Conservation (phyloP, 345 rosid genomes). For the Camelina neglecta region DNA sequence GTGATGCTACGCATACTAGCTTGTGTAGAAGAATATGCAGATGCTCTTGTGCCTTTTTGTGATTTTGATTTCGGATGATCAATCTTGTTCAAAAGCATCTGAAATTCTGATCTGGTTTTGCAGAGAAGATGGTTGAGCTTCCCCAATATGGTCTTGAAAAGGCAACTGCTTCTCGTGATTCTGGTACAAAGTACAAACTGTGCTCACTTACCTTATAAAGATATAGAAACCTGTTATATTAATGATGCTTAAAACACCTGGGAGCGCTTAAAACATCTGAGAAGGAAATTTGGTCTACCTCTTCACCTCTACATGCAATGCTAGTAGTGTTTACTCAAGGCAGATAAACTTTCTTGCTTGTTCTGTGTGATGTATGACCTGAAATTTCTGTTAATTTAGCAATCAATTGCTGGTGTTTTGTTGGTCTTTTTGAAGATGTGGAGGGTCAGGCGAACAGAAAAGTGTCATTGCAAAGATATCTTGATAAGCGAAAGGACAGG, state of each 20-base stretch:
- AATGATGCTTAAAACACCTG: slow-evolving; percentile 9
- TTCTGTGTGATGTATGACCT: slow-evolving; percentile 17
- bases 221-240: neutral
- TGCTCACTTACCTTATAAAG: slow-evolving; percentile 10
- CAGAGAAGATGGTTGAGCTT: slow-evolving; percentile 40
- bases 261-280: slow-evolving; percentile 16
- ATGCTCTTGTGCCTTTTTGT: neutral
- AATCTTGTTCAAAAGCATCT: neutral
- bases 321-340: neutral
- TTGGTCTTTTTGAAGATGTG: slow-evolving; percentile 51
- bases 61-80: neutral
- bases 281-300: neutral
- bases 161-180: slow-evolving; percentile 42
- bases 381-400: neutral
- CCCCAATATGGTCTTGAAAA: slow-evolving; percentile 36
- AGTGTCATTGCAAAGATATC: slow-evolving; percentile 72
- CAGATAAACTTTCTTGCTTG: slow-evolving; percentile 14
- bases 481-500: slow-evolving; percentile 85
- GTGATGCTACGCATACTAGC: neutral
- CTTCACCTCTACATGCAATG: neutral
- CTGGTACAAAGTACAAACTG: slow-evolving; percentile 18
- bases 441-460: slow-evolving; percentile 76
- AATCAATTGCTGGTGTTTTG: slow-evolving; percentile 35
- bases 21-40: neutral
- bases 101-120: slow-evolving; percentile 19